Base-by-base conservation (phyloP, 2,329 filamentous ascomycete genomes). In the Neurospora sp. region DNA sequence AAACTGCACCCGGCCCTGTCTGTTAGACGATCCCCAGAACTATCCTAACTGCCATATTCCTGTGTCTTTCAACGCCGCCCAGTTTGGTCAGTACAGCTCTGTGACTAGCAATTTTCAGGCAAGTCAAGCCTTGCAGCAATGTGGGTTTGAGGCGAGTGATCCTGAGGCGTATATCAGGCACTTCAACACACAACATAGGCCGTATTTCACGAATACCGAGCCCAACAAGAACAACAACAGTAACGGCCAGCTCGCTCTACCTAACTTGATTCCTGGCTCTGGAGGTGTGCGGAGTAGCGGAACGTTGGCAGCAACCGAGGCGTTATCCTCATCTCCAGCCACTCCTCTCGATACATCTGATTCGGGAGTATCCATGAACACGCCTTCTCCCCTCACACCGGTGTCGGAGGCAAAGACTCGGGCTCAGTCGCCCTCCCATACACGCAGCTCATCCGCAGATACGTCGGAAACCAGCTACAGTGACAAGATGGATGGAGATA, bases 131-230 rank as follows among this genome's bases (percentile, higher is more conserved):
- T 72, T 72, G 37, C 70, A 73, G 12, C 72, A 73, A 66, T 77
- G 76, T 66, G 74, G 75, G 19, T 73, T 73, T 19, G 71, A 76
- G 66, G 72, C 75, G 15, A 70, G 71, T 19, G 72, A 74, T 37
- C 73, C 75, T 12, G 70, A 75, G 38, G 71, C 72, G 6, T 76
- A 74, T 68, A 69, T 76, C 39, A 70, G 70, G 11, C 76, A 77
- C 67, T 76, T 76, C 72, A 77, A 76, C 66, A 43, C 71, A 1
- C 72, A 75, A 28, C 76, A 77, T 62, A 70, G 74, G 43, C 74
- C 69, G 2, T 70, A 70, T 10, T 73, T 75, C 39, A 70, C 72
- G 17, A 39, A 70, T 4, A 69, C 69, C 36, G 6, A n/a, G 8
- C 70, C 68, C n/a, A 39, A 12, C 66, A 71, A 33, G 62, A 69